Evolutionary conservation across 2,329 filamentous ascomycete genomes (phyloP).

Genomic region (Penicillium sp.): DNA sequence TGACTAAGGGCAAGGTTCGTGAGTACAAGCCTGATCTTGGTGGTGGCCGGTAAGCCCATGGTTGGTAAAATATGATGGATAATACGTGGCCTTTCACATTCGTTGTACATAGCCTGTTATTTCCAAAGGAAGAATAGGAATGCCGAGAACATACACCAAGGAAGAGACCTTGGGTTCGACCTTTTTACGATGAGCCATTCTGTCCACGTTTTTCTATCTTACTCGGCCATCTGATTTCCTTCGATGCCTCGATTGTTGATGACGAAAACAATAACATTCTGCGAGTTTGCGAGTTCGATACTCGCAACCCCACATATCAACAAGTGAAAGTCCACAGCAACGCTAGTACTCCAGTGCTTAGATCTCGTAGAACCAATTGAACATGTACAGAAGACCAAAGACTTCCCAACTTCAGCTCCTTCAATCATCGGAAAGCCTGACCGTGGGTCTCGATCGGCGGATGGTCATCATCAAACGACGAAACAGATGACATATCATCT

Average conservation of each 20-base stretch:
- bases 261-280: neutral
- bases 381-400: neutral
- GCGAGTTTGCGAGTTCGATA: neutral
- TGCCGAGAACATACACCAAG: neutral
- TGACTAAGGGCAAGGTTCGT: conserved; percentile 70
- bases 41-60: conserved; percentile 41
- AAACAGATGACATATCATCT: conserved; percentile 40
- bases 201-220: neutral
- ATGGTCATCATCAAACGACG: conserved; percentile 32
- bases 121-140: neutral
- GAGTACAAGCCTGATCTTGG: conserved; percentile 67
- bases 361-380: conserved; percentile 2
- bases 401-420: neutral
- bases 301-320: neutral
- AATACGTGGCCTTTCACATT: neutral
- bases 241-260: neutral
- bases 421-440: neutral
- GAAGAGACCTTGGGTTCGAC: neutral
- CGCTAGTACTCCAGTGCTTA: conserved; percentile 10
- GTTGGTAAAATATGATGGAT: neutral
- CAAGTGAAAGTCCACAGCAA: neutral
- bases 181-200: neutral
- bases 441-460: neutral
- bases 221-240: neutral
- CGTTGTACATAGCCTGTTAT: conserved; percentile 5